Percentiles rank a stretch among this genome's conserved stretches.
Evolutionary conservation across 2,329 filamentous ascomycete genomes (phyloP).

Genomic region (Bipolaris bicolor): DNA sequence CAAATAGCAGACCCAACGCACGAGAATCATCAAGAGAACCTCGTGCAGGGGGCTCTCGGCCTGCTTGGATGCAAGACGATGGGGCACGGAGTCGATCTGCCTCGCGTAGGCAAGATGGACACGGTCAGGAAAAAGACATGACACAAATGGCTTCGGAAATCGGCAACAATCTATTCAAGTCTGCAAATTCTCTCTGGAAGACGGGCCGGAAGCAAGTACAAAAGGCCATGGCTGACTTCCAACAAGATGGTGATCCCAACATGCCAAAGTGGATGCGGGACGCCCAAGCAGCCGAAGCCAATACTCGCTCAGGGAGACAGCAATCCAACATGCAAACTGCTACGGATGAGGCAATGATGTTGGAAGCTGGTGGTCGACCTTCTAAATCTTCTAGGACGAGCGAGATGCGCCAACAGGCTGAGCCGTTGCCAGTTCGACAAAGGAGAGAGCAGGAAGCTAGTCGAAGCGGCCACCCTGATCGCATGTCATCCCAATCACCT

Average conservation of each 20-base stretch:
- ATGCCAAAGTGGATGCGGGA: slow-evolving; percentile 98
- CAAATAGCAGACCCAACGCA: slow-evolving; percentile 34
- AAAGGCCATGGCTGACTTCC: slow-evolving; percentile 87
- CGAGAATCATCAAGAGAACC: slow-evolving; percentile 43
- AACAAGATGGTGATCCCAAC: slow-evolving; percentile 71
- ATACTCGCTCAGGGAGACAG: slow-evolving; percentile 28
- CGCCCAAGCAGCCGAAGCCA: slow-evolving; percentile 53
- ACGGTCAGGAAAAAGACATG: slow-evolving; percentile 71
- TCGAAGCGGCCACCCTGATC: slow-evolving; percentile 42
- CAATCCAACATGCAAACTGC: slow-evolving; percentile 34
- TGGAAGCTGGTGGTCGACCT: slow-evolving; percentile 72
- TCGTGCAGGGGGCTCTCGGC: slow-evolving; percentile 49
- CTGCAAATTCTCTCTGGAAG: slow-evolving; percentile 94
- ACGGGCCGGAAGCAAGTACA: slow-evolving; percentile 90
- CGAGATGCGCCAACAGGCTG: slow-evolving; percentile 30
- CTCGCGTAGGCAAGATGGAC: slow-evolving; percentile 58
- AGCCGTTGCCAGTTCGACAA: slow-evolving; percentile 32
- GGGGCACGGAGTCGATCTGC: slow-evolving; percentile 58
- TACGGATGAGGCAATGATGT: slow-evolving; percentile 71
- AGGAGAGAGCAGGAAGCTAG: slow-evolving; percentile 31
- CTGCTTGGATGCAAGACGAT: slow-evolving; percentile 69
- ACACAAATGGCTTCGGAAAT: slow-evolving; percentile 81
- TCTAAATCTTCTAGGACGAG: slow-evolving; percentile 45
- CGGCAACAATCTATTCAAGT: slow-evolving; percentile 85
- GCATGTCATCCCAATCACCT: slow-evolving; percentile 49